Evolutionary conservation across 371 early-diverging fungal species (phyloP).

Genomic region (Mortierella sp.): DNA sequence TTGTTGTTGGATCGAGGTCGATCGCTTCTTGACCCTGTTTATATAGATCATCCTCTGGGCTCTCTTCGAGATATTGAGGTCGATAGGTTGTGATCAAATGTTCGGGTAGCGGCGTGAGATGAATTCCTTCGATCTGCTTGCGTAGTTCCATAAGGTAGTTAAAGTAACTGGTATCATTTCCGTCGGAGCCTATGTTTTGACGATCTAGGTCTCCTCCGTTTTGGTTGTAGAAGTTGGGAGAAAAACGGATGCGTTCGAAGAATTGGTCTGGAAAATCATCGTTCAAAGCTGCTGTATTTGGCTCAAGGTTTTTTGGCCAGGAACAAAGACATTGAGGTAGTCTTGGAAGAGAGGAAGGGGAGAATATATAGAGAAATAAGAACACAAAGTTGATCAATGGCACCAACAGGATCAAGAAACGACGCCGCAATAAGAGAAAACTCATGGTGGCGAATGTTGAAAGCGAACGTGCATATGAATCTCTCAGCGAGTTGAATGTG

Average conservation of each 20-base stretch:
- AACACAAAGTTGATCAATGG: constrained; percentile 44
- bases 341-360: constrained; percentile 34
- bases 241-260: constrained; percentile 17
- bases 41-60: not conserved
- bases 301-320: not conserved
- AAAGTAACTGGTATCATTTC: not conserved
- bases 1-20: constrained; percentile 31
- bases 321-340: constrained; percentile 11
- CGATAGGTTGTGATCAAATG: constrained; percentile 38
- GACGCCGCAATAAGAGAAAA: constrained; percentile 18
- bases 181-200: not conserved
- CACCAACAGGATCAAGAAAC: constrained; percentile 30
- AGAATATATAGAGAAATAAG: constrained; percentile 33
- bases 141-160: constrained; percentile 21
- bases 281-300: not conserved
- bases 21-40: not conserved
- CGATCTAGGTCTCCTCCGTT: no score
- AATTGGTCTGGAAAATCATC: not conserved
- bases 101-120: constrained; percentile 27
- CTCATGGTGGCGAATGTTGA: constrained; percentile 11
- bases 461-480: no score
- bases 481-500: no score
- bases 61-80: constrained; percentile 18
- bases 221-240: no score
- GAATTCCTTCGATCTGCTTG: constrained; percentile 21